These are phyloP conservation scores for Camellia lanceoleosa DNA, from an alignment of 148 eudicot genomes.

Conservation along the genomic window DNA sequence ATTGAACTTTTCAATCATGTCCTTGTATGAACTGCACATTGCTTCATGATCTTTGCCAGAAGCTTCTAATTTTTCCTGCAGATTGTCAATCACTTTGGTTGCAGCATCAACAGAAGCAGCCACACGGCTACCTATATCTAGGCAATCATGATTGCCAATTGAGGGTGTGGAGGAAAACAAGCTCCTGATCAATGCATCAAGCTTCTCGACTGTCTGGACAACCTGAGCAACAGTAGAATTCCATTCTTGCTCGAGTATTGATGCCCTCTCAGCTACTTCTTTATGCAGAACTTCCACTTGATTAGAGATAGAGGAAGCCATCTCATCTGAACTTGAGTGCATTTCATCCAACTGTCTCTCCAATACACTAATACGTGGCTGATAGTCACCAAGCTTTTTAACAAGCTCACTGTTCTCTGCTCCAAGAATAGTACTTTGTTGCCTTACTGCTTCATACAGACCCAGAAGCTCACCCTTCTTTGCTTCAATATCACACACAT, in stretches of 20 bases:
- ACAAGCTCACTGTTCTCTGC: conserved; percentile 44
- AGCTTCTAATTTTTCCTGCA: conserved; percentile 54
- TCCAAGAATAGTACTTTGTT: conserved; percentile 31
- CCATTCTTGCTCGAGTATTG: conserved; percentile 46
- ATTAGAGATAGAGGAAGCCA: conserved; percentile 35
- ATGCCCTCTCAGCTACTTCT: conserved; percentile 44
- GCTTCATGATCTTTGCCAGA: conserved; percentile 41
- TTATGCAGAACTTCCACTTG: conserved; percentile 50
- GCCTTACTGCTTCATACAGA: conserved; percentile 39
- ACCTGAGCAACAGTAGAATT: conserved; percentile 36
- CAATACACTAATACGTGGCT: conserved; percentile 40
- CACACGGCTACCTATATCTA: conserved; percentile 36
- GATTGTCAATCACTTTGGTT: conserved; percentile 49
- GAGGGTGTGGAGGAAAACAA: conserved; percentile 18
- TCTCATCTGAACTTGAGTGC: conserved; percentile 36
- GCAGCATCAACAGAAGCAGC: conserved; percentile 54
- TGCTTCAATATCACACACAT: conserved; percentile 44
- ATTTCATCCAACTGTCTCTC: conserved; percentile 55
- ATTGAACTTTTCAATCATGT: conserved; percentile 35
- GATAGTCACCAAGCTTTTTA: conserved; percentile 40
- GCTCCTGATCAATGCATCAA: conserved; percentile 43
- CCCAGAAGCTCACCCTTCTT: conserved; percentile 47
- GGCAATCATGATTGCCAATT: conserved; percentile 22
- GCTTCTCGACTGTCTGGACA: conserved; percentile 49
- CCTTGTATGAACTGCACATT: conserved; percentile 29